These are phyloP conservation scores for Galerina marginata DNA, from an alignment of 768 basidiomycete species.

Conservation along the genomic window DNA sequence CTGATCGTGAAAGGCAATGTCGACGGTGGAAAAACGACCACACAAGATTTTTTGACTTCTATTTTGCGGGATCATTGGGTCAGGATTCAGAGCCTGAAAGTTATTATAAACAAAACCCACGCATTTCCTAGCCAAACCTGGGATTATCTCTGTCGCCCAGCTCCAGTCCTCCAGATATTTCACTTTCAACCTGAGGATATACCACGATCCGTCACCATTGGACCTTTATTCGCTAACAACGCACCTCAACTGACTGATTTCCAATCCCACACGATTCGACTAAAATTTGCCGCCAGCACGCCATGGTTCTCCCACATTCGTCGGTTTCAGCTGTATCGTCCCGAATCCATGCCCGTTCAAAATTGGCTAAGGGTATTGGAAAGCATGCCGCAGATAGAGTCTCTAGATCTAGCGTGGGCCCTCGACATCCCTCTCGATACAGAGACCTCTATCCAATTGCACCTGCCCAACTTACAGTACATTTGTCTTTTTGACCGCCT, in stretches of 20 bases:
- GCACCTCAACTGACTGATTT: constrained; percentile 1
- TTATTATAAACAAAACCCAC: not conserved
- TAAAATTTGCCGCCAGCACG: not conserved
- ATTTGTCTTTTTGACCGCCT: not conserved
- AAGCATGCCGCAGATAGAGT: not conserved
- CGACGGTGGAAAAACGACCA: not conserved
- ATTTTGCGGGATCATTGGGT: not conserved
- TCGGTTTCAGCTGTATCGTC: not conserved
- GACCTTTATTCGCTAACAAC: constrained; percentile 1
- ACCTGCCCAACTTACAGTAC: not conserved
- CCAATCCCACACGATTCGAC: not conserved
- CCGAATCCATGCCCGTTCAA: not conserved
- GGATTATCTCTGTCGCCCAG: constrained; percentile 1
- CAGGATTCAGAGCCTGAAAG: not conserved
- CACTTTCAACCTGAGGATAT: not conserved
- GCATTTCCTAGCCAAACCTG: not conserved
- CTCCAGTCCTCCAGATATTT: not conserved
- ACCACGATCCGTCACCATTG: not conserved
- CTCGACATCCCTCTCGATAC: not conserved
- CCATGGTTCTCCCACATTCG: constrained; percentile 3
- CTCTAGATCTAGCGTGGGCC: not conserved
- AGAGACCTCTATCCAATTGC: not conserved
- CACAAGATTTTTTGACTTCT: not conserved
- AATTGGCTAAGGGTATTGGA: not conserved
- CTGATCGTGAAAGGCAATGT: constrained; percentile 3